Base-by-base conservation (phyloP, 208 protist genomes). In the Crithidia sp. region DNA sequence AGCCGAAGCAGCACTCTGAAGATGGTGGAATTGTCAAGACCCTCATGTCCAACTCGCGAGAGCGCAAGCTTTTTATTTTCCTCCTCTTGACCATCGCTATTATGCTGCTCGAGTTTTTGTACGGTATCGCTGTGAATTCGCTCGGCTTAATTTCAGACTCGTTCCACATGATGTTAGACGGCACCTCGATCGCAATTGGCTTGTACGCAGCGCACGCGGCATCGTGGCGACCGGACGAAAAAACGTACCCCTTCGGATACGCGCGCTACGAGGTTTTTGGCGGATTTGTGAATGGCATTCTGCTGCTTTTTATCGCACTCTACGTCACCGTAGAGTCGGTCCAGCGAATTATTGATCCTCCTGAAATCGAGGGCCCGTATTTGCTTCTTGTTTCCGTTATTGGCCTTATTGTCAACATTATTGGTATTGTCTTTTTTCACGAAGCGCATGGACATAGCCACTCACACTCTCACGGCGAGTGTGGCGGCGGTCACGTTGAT, bases 121-220 rank as follows among this genome's bases (percentile, higher is more conserved):
- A 96, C 79, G 94, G 92, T 36, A 45, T 95, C 57, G 64, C 75
- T 0, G 77, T 66, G 4, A 95, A 95, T 45, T 96, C 91, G 28
- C 58, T 96, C 0, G 97, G 97, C 16, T 76, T 99, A 4, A 95
- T 99, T 54, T 97, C 95, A 0, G 98, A 99, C 87, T 91, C 93
- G 5, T 98, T 98, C 70, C 98, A 99, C 81, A 99, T 99, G 98
- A 79, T 99, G 13, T 95, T 99, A 39, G 98, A 99, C 74, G 97
- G 88, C 7, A 88, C 88, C 9, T 98, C 98, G 0, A 82, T 99
- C 13, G 84, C 80, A n/a, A 96, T 99, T 75, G 98, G 95, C 2
- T 83, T 99, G 12, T 89, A 87, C 56, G 96, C 97, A 2, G 84
- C 89, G 7, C 91, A 97, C 71, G 96, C 98, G 7, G 93, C 98